A percentile compares a stretch with the other conserved stretches of the same genome.
These are phyloP conservation scores for Saitozyma podzolica DNA, from an alignment of 768 basidiomycete species.

Conservation along the genomic window DNA sequence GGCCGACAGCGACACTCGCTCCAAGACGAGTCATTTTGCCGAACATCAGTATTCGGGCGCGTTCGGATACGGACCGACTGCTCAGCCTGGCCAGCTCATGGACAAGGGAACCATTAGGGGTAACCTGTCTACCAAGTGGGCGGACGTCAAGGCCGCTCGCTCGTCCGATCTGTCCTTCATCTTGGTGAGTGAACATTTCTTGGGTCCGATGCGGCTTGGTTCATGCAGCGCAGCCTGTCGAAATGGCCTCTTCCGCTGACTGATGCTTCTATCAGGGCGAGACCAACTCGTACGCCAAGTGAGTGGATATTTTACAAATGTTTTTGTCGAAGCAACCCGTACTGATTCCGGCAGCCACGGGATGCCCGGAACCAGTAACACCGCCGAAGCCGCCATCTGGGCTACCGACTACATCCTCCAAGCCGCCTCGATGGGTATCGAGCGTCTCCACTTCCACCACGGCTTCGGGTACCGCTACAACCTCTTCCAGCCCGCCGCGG, in stretches of 20 bases:
- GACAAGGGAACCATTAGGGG: slow-evolving; percentile 10
- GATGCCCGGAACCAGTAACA: slow-evolving; percentile 18
- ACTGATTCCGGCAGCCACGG: slow-evolving; percentile 14
- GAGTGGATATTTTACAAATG: too few relatives aligned
- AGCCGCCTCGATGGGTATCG: slow-evolving; percentile 22
- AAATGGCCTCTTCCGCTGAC: background rate
- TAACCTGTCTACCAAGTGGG: slow-evolving; percentile 7
- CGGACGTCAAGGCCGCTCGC: background rate
- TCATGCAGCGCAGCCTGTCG: background rate
- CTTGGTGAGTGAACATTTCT: slow-evolving; percentile 5
- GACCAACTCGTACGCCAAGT: slow-evolving; percentile 26
- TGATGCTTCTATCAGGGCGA: slow-evolving; percentile 14
- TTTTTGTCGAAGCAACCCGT: background rate
- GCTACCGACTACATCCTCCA: slow-evolving; percentile 23
- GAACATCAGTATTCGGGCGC: slow-evolving; percentile 13
- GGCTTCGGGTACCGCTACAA: slow-evolving; percentile 27
- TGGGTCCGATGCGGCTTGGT: too few relatives aligned
- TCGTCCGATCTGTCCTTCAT: slow-evolving; percentile 3
- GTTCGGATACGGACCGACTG: background rate
- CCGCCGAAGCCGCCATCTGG: slow-evolving; percentile 34
- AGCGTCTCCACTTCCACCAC: slow-evolving; percentile 25
- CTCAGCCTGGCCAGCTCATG: slow-evolving; percentile 19
- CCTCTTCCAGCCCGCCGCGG: slow-evolving; percentile 17
- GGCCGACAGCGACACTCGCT: background rate
- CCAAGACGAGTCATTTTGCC: slow-evolving; percentile 1